These are phyloP conservation scores for Teratosphaeria pseudoeucalypti DNA, from an alignment of 2,329 filamentous ascomycete genomes.

Conservation along the genomic window DNA sequence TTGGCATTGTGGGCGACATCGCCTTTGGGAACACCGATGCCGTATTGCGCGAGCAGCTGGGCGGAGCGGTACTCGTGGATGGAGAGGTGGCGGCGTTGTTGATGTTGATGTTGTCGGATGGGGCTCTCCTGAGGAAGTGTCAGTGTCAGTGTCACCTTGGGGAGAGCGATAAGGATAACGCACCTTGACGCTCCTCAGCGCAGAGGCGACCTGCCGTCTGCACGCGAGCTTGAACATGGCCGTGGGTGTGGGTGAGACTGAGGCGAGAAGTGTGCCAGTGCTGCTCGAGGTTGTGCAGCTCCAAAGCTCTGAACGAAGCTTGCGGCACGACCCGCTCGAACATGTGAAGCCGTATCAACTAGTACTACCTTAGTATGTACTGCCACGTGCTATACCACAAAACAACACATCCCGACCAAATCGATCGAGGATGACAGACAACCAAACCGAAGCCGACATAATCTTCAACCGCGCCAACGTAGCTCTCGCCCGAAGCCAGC, in stretches of 20 bases:
- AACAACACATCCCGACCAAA: not conserved
- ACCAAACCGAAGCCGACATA: slow-evolving; percentile 33
- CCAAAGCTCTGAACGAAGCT: not conserved
- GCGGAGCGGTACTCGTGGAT: slow-evolving; percentile 98
- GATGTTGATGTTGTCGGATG: slow-evolving; percentile 37
- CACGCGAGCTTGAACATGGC: slow-evolving; percentile 81
- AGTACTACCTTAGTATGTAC: too few relatives aligned
- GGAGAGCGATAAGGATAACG: not conserved
- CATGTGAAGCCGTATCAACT: not conserved
- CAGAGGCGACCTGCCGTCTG: slow-evolving; percentile 69
- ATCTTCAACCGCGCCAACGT: slow-evolving; percentile 46
- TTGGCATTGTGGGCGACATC: slow-evolving; percentile 70
- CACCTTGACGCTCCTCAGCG: slow-evolving; percentile 68
- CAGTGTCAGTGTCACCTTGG: not conserved
- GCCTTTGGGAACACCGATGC: slow-evolving; percentile 84
- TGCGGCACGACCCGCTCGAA: not conserved
- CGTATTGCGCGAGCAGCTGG: slow-evolving; percentile 82
- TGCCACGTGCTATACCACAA: not conserved
- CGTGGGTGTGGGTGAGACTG: not conserved
- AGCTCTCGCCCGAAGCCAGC: slow-evolving; percentile 43
- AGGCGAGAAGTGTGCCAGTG: not conserved
- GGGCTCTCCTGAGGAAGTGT: slow-evolving; percentile 44
- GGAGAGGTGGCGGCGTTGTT: slow-evolving; percentile 80
- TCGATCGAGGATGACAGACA: not conserved
- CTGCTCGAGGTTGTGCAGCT: not conserved